Evolutionary conservation across 257 asterid genomes (phyloP).

Genomic region (Nicotiana sylvestris): DNA sequence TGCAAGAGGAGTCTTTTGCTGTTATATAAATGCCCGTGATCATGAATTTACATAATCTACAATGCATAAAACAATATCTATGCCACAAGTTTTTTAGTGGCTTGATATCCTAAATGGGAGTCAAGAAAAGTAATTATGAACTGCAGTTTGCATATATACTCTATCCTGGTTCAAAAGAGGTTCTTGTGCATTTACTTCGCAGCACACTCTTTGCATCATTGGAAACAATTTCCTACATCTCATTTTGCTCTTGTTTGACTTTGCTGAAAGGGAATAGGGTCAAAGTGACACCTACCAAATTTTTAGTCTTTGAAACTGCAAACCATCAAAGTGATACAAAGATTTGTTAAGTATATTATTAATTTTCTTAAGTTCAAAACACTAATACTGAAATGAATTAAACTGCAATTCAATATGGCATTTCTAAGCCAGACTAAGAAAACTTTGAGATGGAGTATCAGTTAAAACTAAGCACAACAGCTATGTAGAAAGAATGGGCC

Average conservation of each 20-base stretch:
- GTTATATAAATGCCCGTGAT: not conserved
- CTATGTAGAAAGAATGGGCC: not conserved
- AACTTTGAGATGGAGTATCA: slow-evolving; percentile 1
- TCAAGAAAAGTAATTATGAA: not conserved
- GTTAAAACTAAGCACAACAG: not conserved
- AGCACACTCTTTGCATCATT: not conserved
- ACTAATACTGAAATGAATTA: not conserved
- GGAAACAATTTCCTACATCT: not conserved
- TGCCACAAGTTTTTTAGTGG: not conserved
- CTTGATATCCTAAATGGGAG: not conserved
- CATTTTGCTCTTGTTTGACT: not conserved
- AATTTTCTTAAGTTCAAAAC: not conserved
- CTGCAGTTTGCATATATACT: not conserved
- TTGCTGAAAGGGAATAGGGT: not conserved
- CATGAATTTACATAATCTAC: not conserved
- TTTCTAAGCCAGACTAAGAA: not conserved
- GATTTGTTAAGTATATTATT: too few relatives aligned
- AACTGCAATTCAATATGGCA: slow-evolving; percentile 2
- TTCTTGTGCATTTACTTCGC: not conserved
- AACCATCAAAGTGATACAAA: not conserved
- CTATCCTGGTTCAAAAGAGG: not conserved
- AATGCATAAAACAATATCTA: not conserved
- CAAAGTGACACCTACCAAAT: not conserved
- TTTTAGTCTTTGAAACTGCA: not conserved
- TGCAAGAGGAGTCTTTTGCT: not conserved